Percentiles rank a stretch among this genome's conserved stretches.
Evolutionary conservation across 2,329 filamentous ascomycete species (phyloP).

Genomic region (Diaporthe capsici): DNA sequence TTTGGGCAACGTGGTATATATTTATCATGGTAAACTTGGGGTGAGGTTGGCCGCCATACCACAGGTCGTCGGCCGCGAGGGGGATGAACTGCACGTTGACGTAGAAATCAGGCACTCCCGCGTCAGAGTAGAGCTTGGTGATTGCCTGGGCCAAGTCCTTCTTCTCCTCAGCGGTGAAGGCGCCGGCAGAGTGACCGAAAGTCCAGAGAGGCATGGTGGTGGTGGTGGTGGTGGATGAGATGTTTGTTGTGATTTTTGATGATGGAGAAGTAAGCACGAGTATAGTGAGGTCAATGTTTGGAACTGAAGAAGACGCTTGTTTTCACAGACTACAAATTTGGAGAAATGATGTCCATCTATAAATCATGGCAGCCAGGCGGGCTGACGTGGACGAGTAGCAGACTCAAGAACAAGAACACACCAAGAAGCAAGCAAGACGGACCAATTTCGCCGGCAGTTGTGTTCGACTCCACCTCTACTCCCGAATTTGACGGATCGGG

Average conservation of each 20-base stretch:
- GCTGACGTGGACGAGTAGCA: background rate
- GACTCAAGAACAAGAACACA: background rate
- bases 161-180: constrained; percentile 19
- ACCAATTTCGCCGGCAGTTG: background rate
- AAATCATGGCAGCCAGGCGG: background rate
- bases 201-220: constrained; percentile 17
- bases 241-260: too few species aligned
- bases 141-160: constrained; percentile 8
- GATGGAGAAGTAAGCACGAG: background rate
- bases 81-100: constrained; percentile 16
- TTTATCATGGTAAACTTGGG: constrained; percentile 11
- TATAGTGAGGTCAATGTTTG: background rate
- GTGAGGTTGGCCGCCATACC: constrained; percentile 4
- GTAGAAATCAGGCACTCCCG: constrained; percentile 1
- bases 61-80: background rate
- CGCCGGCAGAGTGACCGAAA: constrained; percentile 19
- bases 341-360: background rate
- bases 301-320: background rate
- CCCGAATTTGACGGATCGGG: background rate
- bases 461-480: background rate
- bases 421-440: background rate
- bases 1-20: background rate
- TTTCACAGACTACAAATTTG: too few species aligned
- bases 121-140: constrained; percentile 8
- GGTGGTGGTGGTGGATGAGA: background rate